These are phyloP conservation scores for Trichoderma harzianum DNA, from an alignment of 2,329 filamentous ascomycete genomes.

Conservation along the genomic window DNA sequence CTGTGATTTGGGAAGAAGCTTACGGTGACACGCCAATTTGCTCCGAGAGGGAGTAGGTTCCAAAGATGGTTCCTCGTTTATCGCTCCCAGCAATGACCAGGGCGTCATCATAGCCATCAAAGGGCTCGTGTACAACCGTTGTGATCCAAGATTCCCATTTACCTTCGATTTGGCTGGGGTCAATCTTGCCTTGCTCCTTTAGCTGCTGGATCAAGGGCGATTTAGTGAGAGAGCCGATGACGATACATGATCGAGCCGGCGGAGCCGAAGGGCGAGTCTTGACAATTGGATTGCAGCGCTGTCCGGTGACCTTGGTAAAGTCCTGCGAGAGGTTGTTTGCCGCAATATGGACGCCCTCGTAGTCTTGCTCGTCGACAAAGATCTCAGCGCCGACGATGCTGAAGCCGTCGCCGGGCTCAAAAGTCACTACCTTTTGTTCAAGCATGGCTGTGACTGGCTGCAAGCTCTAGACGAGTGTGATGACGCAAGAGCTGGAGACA, in stretches of 20 bases:
- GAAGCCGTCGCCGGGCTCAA: constrained; percentile 25
- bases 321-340: constrained; percentile 31
- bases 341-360: constrained; percentile 33
- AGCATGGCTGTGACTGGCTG: constrained; percentile 23
- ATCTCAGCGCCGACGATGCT: constrained; percentile 31
- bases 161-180: constrained; percentile 31
- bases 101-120: constrained; percentile 40
- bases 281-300: constrained; percentile 16
- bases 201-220: constrained; percentile 24
- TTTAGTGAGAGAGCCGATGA: constrained; percentile 24
- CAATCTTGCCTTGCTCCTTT: constrained; percentile 22
- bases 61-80: constrained; percentile 58
- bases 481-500: neutral
- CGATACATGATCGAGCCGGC: constrained; percentile 22
- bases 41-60: constrained; percentile 57
- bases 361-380: constrained; percentile 30
- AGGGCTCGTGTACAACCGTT: constrained; percentile 44
- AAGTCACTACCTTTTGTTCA: constrained; percentile 27
- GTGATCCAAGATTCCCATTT: constrained; percentile 57
- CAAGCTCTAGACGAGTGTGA: neutral
- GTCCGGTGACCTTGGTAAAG: constrained; percentile 27
- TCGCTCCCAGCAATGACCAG: constrained; percentile 58
- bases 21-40: constrained; percentile 58
- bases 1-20: constrained; percentile 1
- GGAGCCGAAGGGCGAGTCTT: neutral